Conservation (phyloP, 2,329 filamentous ascomycete species). For the Diaporthe sp. region DNA sequence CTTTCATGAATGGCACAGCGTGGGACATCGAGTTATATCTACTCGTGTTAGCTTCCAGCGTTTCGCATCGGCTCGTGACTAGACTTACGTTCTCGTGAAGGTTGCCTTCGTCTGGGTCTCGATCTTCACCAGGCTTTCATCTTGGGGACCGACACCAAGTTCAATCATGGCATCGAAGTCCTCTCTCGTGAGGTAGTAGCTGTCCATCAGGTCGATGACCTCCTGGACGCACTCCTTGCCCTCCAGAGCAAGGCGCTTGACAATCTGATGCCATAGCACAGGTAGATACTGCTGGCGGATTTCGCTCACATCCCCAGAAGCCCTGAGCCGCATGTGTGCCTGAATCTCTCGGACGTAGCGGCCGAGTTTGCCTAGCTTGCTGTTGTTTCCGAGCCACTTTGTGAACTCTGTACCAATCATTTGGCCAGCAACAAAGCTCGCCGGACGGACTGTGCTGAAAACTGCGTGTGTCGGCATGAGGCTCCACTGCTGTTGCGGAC, state of each 20-base stretch:
- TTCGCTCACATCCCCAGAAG: slow-evolving; percentile 92
- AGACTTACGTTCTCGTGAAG: slow-evolving; percentile 87
- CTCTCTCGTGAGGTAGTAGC: slow-evolving; percentile 93
- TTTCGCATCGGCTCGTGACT: background rate
- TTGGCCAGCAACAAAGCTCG: slow-evolving; percentile 87
- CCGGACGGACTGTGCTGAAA: slow-evolving; percentile 93
- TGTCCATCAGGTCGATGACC: slow-evolving; percentile 96
- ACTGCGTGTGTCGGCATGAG: slow-evolving; percentile 97
- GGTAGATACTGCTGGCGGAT: slow-evolving; percentile 95
- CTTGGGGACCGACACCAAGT: slow-evolving; percentile 88
- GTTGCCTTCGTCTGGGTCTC: slow-evolving; percentile 88
- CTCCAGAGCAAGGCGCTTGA: slow-evolving; percentile 80
- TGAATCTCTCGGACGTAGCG: slow-evolving; percentile 94
- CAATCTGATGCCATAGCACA: slow-evolving; percentile 83
- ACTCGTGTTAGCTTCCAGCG: slow-evolving; percentile 41
- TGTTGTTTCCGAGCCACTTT: slow-evolving; percentile 95
- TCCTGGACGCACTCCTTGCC: slow-evolving; percentile 86
- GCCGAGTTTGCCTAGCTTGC: slow-evolving; percentile 82
- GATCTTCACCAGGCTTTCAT: slow-evolving; percentile 80
- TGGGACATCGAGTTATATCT: slow-evolving; percentile 91
- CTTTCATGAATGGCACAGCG: slow-evolving; percentile 96
- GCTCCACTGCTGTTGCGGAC: slow-evolving; percentile 97
- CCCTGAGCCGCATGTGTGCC: slow-evolving; percentile 93
- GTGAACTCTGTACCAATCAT: slow-evolving; percentile 84
- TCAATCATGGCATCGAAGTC: slow-evolving; percentile 96